These are phyloP conservation scores for Populus tomentosa DNA, from an alignment of 441 rosid species.

Conservation along the genomic window DNA sequence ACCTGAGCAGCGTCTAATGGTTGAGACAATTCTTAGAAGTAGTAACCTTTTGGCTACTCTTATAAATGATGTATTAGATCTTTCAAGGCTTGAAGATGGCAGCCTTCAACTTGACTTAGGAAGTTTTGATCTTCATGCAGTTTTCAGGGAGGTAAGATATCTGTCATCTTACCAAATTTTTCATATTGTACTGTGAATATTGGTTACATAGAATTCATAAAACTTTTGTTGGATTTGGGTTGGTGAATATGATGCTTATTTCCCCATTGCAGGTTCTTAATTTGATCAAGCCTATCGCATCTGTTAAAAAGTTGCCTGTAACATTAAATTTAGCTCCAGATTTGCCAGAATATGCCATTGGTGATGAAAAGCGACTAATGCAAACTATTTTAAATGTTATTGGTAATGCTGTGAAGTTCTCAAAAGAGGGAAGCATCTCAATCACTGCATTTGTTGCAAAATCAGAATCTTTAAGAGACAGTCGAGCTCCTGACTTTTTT, in stretches of 20 bases:
- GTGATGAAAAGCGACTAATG: constrained; percentile 90
- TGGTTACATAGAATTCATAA: neutral
- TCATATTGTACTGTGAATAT: constrained; percentile 4
- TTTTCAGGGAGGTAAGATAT: constrained; percentile 66
- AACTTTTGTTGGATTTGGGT: constrained; percentile 4
- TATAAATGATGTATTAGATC: constrained; percentile 94
- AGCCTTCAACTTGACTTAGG: constrained; percentile 82
- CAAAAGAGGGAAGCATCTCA: constrained; percentile 79
- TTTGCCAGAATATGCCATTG: constrained; percentile 81
- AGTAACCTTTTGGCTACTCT: constrained; percentile 87
- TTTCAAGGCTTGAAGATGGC: constrained; percentile 98
- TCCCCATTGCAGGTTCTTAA: constrained; percentile 57
- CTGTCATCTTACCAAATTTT: neutral
- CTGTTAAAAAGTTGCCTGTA: constrained; percentile 75
- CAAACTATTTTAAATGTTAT: constrained; percentile 80
- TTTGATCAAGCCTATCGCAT: constrained; percentile 86
- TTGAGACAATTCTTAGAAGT: constrained; percentile 91
- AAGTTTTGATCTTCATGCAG: constrained; percentile 62
- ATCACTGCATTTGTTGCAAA: constrained; percentile 69
- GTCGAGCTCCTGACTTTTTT: constrained; percentile 59
- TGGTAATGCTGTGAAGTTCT: constrained; percentile 94
- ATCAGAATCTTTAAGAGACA: constrained; percentile 57
- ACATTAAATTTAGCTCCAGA: constrained; percentile 73
- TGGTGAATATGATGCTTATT: constrained; percentile 15
- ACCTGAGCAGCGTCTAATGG: constrained; percentile 94